phyloP scores from a whole-genome alignment of 257 asterid species.

The Scutellaria baicalensis region DNA sequence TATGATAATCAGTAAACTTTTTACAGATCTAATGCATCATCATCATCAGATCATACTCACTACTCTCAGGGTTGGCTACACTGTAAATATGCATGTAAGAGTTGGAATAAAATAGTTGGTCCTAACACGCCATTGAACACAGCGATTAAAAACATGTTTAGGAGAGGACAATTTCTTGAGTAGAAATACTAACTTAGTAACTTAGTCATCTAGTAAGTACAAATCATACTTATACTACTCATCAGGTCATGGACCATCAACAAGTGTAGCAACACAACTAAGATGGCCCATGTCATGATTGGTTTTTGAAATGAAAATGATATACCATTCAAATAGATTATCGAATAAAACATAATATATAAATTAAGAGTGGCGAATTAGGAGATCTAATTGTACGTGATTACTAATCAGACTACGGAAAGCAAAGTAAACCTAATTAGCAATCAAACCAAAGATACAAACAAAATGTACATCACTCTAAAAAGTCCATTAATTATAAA shows the following conservation, averaged over 20 bases:
- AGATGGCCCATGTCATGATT: background rate
- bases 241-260: background rate
- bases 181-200: background rate
- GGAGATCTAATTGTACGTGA: background rate
- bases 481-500: background rate
- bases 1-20: background rate
- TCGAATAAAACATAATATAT: background rate
- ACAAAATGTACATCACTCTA: background rate
- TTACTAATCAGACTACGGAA: background rate
- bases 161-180: background rate
- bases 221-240: background rate
- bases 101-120: background rate
- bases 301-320: background rate
- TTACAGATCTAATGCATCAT: background rate
- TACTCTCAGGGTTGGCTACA: background rate
- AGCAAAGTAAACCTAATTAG: slow-evolving; percentile 6
- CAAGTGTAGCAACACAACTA: background rate
- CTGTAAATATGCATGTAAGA: background rate
- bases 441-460: background rate
- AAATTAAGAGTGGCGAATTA: background rate
- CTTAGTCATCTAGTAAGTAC: background rate
- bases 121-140: background rate
- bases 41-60: background rate
- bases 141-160: too few relatives aligned
- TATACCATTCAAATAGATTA: background rate